Base-by-base conservation (phyloP, 345 rosid genomes). In the Citrus mangshanensis region DNA sequence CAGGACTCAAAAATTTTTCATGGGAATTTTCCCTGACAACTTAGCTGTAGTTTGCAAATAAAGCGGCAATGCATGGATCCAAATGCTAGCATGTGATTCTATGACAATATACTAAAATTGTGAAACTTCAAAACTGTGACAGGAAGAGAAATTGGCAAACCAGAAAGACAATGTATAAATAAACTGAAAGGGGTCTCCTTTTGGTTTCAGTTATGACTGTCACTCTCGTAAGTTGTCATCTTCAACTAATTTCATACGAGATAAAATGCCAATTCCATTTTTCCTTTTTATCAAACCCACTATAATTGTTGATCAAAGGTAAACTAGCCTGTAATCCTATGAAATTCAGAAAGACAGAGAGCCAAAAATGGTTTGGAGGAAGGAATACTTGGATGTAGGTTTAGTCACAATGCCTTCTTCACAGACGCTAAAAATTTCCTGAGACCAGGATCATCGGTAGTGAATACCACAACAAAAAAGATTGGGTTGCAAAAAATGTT, bases 401-500 rank as follows among this genome's bases (percentile, higher is more conserved):
- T 76, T 78, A 72, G 79, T 79, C 73, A 82, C 82, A 61, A 64
- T 79, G 56, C 30, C 75, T 79, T 73, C 64, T 79, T 1, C 40
- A 73, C 27, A 74, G 77, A 77, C 65, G 73, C 68, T 70, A 63
- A n/a, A 79, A 69, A 60, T 62, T 73, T 68, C 81, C 83, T 19
- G 21, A 79, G 63, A 77, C 83, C 21, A 83, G 85, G 1, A 69
- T 79, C 61, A 79, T 87, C 73, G 88, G 91, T 81, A 80, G 64
- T 49, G 88, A 88, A 80, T 82, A 82, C 79, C 73, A 82, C 77
- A 66, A 38, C 81, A 81, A 32, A 77, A 78, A 66, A 28, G 82
- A 77, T 46, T 85, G 92, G 92, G 87, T 85, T 56, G 77, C 71
- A 64, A 87, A 65, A 25, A 25, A 69, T 85, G 75, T 70, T 86